Percentiles rank a stretch among this genome's conserved stretches.
Conservation (phyloP, 257 asterid species). For the Solanum chilense region DNA sequence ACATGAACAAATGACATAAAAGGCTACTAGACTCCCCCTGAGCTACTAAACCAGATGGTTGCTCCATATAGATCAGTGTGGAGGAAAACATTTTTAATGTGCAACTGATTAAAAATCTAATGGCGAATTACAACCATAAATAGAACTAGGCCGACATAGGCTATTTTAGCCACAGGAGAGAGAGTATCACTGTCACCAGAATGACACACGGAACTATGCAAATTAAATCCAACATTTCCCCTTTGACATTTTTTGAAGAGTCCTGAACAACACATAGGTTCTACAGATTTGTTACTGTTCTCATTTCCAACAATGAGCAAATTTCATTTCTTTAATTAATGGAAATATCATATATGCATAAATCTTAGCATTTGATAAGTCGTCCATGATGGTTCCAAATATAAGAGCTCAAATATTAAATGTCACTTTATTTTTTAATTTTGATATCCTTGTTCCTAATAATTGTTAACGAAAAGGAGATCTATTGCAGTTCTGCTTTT, state of each 20-base stretch:
- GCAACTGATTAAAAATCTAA: not conserved
- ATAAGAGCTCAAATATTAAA: not conserved
- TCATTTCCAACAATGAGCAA: not conserved
- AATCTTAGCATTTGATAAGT: not conserved
- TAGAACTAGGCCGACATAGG: not conserved
- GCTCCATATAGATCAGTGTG: not conserved
- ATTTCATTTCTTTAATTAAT: not conserved
- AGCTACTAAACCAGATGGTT: not conserved
- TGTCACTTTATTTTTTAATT: no score
- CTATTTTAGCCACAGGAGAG: not conserved
- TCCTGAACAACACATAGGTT: not conserved
- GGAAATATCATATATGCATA: not conserved
- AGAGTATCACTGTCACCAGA: not conserved
- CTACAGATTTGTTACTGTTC: not conserved
- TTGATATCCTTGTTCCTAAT: not conserved
- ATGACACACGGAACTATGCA: not conserved
- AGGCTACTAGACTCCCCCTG: not conserved
- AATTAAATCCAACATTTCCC: not conserved
- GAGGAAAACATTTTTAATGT: not conserved
- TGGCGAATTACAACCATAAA: not conserved
- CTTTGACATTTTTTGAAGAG: not conserved
- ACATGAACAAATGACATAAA: not conserved
- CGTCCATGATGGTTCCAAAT: not conserved
- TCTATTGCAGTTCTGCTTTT: not conserved
- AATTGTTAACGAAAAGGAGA: not conserved